Base-by-base conservation (phyloP, 352 stramenopile genomes). In the Albugo laibachii region DNA sequence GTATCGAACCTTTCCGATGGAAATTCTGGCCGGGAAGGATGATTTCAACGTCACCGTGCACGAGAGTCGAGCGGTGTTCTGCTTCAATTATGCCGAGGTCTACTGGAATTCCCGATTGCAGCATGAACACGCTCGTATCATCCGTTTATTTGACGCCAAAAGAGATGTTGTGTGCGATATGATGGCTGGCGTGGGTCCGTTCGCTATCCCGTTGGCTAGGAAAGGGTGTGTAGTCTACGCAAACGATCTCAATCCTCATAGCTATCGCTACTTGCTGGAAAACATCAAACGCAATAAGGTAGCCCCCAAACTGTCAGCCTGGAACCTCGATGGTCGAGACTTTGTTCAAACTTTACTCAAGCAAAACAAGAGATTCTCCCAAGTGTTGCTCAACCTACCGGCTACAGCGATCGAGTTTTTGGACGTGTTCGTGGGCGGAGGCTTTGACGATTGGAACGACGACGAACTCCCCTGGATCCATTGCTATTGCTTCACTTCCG, bases 341-440 rank as follows among this genome's bases (percentile, higher is more conserved):
- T 97, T 97, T 49, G 55, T 97, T 42, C 62, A 79, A 41, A 62
- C 80, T 27, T 56, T 96, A 45, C 66, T 72, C 13, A 69, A 41
- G 3, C 65, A 72, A 39, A 75, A 62, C 41, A 78, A 72, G 36
- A 63, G 83, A 53, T 82, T 83, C 27, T 65, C 80, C 41, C 92
- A 98, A 55, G 83, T 95, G 21, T 70, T 98, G 13, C 97, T 98
- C 83, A 98, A 98, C 69, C 65, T 98, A 43, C 94, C 94, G 6
- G 85, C 85, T 11, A 86, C 82, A 40, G 92, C 87, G 5, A 63
- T 87, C 35, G 92, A 98, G 48, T 98, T 98, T 59, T 71, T 98
- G 19, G 71, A 83, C 41, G 74, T 61, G 0, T 86, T 86, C 52
- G 55, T 62, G 2, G 63, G 65, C 18, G 16, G 16, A 24, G 38